Evolutionary conservation across 345 rosid genomes (phyloP).

Genomic region (Camelina hispida): DNA sequence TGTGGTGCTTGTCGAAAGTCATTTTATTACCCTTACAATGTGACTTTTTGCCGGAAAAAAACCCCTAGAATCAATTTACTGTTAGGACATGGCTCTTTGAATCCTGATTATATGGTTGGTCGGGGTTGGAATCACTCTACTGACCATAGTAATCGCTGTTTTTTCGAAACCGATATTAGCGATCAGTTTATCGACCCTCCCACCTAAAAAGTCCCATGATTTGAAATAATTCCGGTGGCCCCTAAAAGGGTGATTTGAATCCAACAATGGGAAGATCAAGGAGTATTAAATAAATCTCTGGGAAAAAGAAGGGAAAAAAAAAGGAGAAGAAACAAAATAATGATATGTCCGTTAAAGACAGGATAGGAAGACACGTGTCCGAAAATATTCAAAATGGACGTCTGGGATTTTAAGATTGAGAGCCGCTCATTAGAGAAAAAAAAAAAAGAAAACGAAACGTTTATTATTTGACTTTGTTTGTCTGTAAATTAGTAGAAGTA

Average conservation of each 20-base stretch:
- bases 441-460: conserved; percentile 28
- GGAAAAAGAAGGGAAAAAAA: conserved; percentile 5
- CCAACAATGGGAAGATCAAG: neutral
- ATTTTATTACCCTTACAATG: conserved; percentile 6
- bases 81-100: neutral
- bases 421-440: conserved; percentile 37
- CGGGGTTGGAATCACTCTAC: neutral
- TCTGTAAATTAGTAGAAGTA: neutral
- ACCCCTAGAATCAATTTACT: neutral
- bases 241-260: conserved; percentile 1
- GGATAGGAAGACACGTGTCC: conserved; percentile 22
- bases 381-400: conserved; percentile 44
- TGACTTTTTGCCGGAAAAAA: neutral
- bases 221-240: conserved; percentile 28
- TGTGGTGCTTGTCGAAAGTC: conserved; percentile 8
- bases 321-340: conserved; percentile 21
- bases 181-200: no score
- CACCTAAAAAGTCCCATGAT: conserved; percentile 13
- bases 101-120: neutral
- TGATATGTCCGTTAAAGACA: conserved; percentile 50
- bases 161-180: no score
- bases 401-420: conserved; percentile 43
- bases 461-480: conserved; percentile 36
- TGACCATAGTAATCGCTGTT: neutral
- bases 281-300: neutral